Evolutionary conservation across 2,329 filamentous ascomycete species (phyloP), one percentile per base, ranked within the genome.

Genomic region (Penicillium sp.): DNA sequence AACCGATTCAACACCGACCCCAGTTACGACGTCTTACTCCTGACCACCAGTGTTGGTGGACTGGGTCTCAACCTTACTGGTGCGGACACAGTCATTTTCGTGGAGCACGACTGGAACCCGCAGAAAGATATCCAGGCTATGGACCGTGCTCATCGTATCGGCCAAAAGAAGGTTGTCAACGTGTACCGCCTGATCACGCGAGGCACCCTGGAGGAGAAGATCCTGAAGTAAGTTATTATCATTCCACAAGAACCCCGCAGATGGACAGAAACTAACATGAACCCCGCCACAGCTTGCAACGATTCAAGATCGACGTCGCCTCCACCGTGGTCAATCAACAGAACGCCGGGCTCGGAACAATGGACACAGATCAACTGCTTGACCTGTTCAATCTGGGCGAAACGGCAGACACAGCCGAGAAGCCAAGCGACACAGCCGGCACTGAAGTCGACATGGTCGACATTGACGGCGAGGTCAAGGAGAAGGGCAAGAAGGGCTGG

Each of bases 111-210:
- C 76, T 99, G 94, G 94, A 99, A 99, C 73, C 94, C 94, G 33
- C 94, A 99, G 73, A 96, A 96, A 76, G 94, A 99, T 76, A 86
- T 99, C 66, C 94, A 99, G 73, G 94, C 94, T 65, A 99, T 99
- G 94, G 94, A 99, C 73, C 91, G 94, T 59, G 94, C 94, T 9
- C 94, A 99, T 81, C 88, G 94, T 67, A 97, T 99, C 68, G 94
- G 94, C 2, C 94, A 99, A 80, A 99, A 99, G 86, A 99, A 97
- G 84, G 94, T 97, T 38, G 94, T 99, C 66, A 99, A 99, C 71
- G 94, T 99, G 17, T 99, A 99, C 77, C 91, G 94, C 25, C 83
- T 99, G 64, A 94, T 99, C 69, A 99, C 94, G 6, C 86, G 94
- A 65, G 94, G 94, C 61, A 99, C 96, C 2, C 79, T 99, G 49